phyloP scores from a whole-genome alignment of 2,329 filamentous ascomycete species.

The Ophiosphaerella herpotricha region DNA sequence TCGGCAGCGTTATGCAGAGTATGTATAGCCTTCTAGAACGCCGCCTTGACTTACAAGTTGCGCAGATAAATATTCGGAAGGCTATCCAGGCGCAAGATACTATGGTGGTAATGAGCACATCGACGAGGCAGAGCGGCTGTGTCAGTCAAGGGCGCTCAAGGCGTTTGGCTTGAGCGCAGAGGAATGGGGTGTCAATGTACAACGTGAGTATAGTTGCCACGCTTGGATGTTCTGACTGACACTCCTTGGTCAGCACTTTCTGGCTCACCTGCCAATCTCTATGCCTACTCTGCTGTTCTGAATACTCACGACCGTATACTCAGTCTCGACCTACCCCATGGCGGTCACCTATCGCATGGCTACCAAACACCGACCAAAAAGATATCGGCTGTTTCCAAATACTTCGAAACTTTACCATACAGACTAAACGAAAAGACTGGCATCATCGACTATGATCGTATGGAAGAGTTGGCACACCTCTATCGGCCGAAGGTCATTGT shows the following conservation, averaged over 20 bases:
- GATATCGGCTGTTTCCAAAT: slow-evolving; percentile 96
- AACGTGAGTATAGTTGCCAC: slow-evolving; percentile 60
- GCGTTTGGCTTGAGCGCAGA: slow-evolving; percentile 83
- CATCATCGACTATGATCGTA: slow-evolving; percentile 93
- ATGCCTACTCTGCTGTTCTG: slow-evolving; percentile 91
- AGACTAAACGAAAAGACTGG: slow-evolving; percentile 86
- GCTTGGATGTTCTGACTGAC: slow-evolving; percentile 17
- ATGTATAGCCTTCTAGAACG: slow-evolving; percentile 60
- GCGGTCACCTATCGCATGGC: slow-evolving; percentile 93
- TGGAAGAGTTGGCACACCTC: slow-evolving; percentile 86
- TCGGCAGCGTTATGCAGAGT: slow-evolving; percentile 65
- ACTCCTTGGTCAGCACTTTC: slow-evolving; percentile 66
- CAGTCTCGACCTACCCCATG: slow-evolving; percentile 95
- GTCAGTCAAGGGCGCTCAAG: slow-evolving; percentile 90
- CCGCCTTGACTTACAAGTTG: slow-evolving; percentile 45
- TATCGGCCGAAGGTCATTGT: slow-evolving; percentile 97
- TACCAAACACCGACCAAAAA: slow-evolving; percentile 86
- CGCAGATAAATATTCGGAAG: slow-evolving; percentile 97
- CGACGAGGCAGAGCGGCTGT: slow-evolving; percentile 91
- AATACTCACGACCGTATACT: slow-evolving; percentile 93
- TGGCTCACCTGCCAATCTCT: slow-evolving; percentile 74
- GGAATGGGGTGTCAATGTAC: slow-evolving; percentile 99
- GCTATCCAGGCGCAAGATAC: slow-evolving; percentile 96
- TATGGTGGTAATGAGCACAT: slow-evolving; percentile 99
- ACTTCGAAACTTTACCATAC: slow-evolving; percentile 99